phyloP scores from a whole-genome alignment of 2,329 filamentous ascomycete species.

The Alternaria arbusti region DNA sequence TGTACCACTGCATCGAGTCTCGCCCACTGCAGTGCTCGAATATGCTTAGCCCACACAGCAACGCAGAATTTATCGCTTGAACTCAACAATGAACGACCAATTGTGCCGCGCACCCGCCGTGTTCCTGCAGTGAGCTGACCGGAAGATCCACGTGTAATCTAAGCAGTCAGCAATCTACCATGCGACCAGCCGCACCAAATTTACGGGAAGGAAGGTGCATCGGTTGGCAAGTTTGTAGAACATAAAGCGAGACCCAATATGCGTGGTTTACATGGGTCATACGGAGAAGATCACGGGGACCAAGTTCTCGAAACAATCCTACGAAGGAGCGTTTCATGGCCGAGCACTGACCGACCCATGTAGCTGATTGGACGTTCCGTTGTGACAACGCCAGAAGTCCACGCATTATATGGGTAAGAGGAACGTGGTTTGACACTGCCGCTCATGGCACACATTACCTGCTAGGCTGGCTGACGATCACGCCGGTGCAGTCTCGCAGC shows the following conservation, averaged over 20 bases:
- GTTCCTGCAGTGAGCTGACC: not conserved
- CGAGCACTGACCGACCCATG: not conserved
- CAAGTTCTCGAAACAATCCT: not conserved
- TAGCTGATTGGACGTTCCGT: not conserved
- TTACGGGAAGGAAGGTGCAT: not conserved
- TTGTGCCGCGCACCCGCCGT: not conserved
- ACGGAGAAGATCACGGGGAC: slow-evolving; percentile 1
- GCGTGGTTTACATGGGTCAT: slow-evolving; percentile 1
- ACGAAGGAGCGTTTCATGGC: not conserved
- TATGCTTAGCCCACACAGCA: slow-evolving; percentile 12
- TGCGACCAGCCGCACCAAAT: slow-evolving; percentile 1
- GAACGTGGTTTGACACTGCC: not conserved
- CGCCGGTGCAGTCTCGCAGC: not conserved
- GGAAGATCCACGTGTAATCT: slow-evolving; percentile 5
- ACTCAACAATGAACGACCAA: slow-evolving; percentile 9
- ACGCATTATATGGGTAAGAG: not conserved
- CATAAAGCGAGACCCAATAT: not conserved
- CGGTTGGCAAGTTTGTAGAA: not conserved
- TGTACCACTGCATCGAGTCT: not conserved
- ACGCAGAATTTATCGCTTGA: not conserved
- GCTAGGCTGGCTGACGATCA: not conserved
- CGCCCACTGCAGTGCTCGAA: slow-evolving; percentile 10
- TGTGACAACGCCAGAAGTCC: not conserved
- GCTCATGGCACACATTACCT: not conserved
- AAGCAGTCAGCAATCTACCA: slow-evolving; percentile 7